Evolutionary conservation across 2,329 filamentous ascomycete genomes (phyloP).

Genomic region (Fusarium setosum): DNA sequence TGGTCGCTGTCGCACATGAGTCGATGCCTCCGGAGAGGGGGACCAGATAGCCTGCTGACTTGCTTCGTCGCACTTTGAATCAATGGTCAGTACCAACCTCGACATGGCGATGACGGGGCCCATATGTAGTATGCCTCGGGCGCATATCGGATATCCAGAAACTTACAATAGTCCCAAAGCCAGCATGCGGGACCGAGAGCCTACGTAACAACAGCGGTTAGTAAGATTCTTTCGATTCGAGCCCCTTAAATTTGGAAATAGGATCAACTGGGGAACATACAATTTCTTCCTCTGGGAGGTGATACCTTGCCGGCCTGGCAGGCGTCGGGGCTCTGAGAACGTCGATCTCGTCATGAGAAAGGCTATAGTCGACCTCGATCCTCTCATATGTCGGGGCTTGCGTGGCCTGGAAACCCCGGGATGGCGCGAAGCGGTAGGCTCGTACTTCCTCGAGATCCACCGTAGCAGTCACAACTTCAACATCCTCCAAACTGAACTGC

Average conservation of each 20-base stretch:
- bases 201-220: neutral
- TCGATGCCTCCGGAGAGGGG: constrained; percentile 38
- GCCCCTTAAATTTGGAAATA: too few relatives aligned
- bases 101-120: too few relatives aligned
- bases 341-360: constrained; percentile 47
- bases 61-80: constrained; percentile 23
- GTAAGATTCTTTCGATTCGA: neutral
- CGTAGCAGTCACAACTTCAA: constrained; percentile 74
- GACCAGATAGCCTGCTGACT: constrained; percentile 16
- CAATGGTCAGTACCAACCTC: too few relatives aligned
- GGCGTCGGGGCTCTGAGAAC: constrained; percentile 43
- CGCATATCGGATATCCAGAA: accelerated
- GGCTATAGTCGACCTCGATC: constrained; percentile 44
- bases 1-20: constrained; percentile 31
- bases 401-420: constrained; percentile 69
- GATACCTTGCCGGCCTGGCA: constrained; percentile 30
- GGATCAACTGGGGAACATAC: too few relatives aligned
- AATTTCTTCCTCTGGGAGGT: constrained; percentile 40
- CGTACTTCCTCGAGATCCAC: constrained; percentile 79
- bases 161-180: constrained; percentile 29
- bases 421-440: constrained; percentile 65
- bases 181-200: constrained; percentile 28
- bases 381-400: constrained; percentile 26
- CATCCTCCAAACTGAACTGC: constrained; percentile 69
- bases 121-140: too few relatives aligned